Evolutionary conservation across 805 yeast species (phyloP).

Genomic region (Myxozyma lipomycoides): DNA sequence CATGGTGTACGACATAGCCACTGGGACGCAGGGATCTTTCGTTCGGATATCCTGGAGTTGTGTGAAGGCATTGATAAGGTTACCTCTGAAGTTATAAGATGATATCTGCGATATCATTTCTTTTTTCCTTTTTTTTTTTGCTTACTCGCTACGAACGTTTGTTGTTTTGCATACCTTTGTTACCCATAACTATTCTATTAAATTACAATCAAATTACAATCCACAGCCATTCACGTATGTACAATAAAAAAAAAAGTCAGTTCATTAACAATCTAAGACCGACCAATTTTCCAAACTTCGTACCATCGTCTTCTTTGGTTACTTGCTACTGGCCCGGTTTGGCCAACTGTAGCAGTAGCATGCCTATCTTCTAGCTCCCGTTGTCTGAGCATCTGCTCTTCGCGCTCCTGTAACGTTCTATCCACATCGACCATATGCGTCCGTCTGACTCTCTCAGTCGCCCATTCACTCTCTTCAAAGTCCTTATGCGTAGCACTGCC

Average conservation of each 20-base stretch:
- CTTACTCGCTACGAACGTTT: neutral
- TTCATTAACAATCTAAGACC: too few relatives aligned
- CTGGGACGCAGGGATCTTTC: conserved; percentile 29
- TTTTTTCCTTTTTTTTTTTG: conserved; percentile 2
- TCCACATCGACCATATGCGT: conserved; percentile 74
- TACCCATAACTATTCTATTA: too few relatives aligned
- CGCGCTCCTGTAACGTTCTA: conserved; percentile 61
- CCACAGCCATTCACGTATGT: too few relatives aligned
- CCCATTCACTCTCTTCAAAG: conserved; percentile 41
- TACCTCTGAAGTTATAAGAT: conserved; percentile 16
- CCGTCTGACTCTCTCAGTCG: conserved; percentile 63
- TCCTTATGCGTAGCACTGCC: conserved; percentile 37
- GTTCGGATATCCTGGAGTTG: conserved; percentile 32
- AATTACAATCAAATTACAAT: too few relatives aligned
- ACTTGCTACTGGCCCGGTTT: neutral
- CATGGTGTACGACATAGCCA: conserved; percentile 14
- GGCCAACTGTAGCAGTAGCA: conserved; percentile 34
- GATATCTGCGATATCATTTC: neutral
- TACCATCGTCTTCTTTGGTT: conserved; percentile 12
- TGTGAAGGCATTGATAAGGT: conserved; percentile 31
- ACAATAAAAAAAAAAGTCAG: too few relatives aligned
- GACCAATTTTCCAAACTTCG: conserved; percentile 12
- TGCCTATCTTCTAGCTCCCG: conserved; percentile 42
- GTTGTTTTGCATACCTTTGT: too few relatives aligned
- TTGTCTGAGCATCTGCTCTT: conserved; percentile 50